Base-by-base conservation (phyloP, 352 stramenopile species). In the Pythium grandisporangium region DNA sequence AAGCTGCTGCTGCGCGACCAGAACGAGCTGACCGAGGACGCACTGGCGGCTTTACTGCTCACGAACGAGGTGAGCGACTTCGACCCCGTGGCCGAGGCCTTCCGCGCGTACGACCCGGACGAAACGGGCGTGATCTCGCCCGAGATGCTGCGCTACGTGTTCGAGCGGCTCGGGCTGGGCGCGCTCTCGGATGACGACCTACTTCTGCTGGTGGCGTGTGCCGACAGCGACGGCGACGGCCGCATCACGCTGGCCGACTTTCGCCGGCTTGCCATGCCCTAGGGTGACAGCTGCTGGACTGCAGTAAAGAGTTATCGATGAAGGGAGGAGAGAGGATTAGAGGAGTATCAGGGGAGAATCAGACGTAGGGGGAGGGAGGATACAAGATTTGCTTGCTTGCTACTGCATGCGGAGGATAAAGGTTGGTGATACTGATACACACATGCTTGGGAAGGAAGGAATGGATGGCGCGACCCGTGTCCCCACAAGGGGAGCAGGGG, bases 31-130 rank as follows among this genome's bases (percentile, higher is more conserved):
- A 80, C 72, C 0, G 67, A 86, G 42, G 68, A 90, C 22, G 80
- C 90, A 23, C 61, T 96, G 11, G 55, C 69, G 33, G 66, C 84
- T 6, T 54, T 96, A 22, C 56, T 96, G 30, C 48, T 93, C 22
- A 69, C 87, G 5, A 95, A 95, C 44, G 83, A 95, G 49, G 72
- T 96, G 25, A 81, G 82, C 43, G 82, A 94, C 53, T 96, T 95
- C 37, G 86, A 96, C 42, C 83, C 86, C 0, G 70, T 94, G 26
- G 73, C 64, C 20, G 86, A 96, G 42, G 86, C 86, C 5, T 96
- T 96, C 60, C 81, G 87, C 42, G 79, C 73, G 12, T 96, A 93
- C 56, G 84, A 96, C 52, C 83, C 83, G 3, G 72, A 94, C 5
- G 78, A 84, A 41, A 94, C 77, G 17, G 86, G 86, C 14, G 92